Evolutionary conservation across 2,329 filamentous ascomycete species (phyloP), one percentile per base, ranked within the genome.

Genomic region (Paecilomyces variotii): DNA sequence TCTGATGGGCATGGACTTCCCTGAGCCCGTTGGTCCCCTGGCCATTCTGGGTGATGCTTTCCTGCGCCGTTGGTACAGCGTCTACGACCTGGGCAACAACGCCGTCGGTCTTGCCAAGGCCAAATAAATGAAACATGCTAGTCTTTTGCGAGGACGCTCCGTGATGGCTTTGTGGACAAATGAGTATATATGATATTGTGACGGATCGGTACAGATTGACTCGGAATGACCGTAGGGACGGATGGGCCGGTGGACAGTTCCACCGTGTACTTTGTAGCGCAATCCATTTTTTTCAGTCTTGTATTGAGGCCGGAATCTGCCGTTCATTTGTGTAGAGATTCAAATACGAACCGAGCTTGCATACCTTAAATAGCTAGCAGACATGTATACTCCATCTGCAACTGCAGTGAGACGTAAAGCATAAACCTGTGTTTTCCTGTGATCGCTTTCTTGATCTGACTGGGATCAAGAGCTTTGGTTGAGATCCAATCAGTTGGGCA

Each of bases 1-100:
- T 67, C 96, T 99, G 80, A 95, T 96, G 86, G 92, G 91, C 69
- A 96, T 97, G 87, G 94, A 92, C 75, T 87, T 91, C 79, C 79
- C 91, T 59, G 89, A 87, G 71, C 91, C 91, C 45, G 87, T 89
- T 60, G 93, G 94, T 53, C 94, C 94, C 66, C 85, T 99, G 64
- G 92, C 91, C 62, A 99, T 99, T 64, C 87, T 99, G 27, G 94
- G 94, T 60, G 73, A 75, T 61, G 65, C 84, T 64, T 87, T 87
- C 82, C 76, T 87, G 64, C 67, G 76, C 63, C 71, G 68, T 64
- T 78, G 70, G 72, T 97, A 97, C 85, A 96, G 91, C 64, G 89
- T 99, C 72, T 99, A 99, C 74, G 91, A 99, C 78, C 84, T 97
- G 61, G 92, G 90, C 75, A 92, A 89, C 81, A 83, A 88, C 72